A percentile compares a stretch with the other conserved stretches of the same genome.
These are phyloP conservation scores for Curvularia verruculosa DNA, from an alignment of 2,329 filamentous ascomycete genomes.

Conservation along the genomic window DNA sequence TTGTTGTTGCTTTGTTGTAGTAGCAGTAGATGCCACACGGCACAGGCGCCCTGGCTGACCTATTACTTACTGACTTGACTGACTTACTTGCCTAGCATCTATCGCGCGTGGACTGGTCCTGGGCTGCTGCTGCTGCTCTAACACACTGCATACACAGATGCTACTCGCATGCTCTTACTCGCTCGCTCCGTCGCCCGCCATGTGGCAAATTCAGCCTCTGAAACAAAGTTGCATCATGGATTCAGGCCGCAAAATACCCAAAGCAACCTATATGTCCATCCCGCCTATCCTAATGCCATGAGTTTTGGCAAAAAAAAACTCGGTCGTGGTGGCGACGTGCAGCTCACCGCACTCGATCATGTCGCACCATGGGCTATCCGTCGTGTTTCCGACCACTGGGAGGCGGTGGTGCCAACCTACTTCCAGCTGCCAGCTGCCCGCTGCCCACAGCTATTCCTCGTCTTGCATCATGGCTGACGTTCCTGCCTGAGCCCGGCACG, in stretches of 20 bases:
- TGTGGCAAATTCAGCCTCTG: conserved; percentile 24
- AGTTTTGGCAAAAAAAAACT: conserved; percentile 23
- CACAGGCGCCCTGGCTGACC: no score
- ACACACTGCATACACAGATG: no score
- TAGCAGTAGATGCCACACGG: no score
- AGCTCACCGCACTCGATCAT: conserved; percentile 26
- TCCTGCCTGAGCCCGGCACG: conserved; percentile 38
- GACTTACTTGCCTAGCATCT: no score
- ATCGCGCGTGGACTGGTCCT: no score
- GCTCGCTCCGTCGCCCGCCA: no score
- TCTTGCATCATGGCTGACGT: conserved; percentile 34
- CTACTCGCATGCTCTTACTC: no score
- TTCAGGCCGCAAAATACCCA: conserved; percentile 18
- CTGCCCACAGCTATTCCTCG: conserved; percentile 38
- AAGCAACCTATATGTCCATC: conserved; percentile 20
- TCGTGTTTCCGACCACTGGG: conserved; percentile 34
- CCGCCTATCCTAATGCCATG: conserved; percentile 22
- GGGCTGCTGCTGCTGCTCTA: not conserved
- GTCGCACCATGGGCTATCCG: conserved; percentile 45
- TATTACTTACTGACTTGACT: no score
- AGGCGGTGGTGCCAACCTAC: conserved; percentile 25
- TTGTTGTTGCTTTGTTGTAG: conserved; percentile 9
- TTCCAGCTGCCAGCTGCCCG: conserved; percentile 23
- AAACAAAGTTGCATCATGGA: conserved; percentile 34
- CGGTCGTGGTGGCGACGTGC: conserved; percentile 31